Conservation (phyloP, 306 rosid species). For the Vigna hirtella region DNA sequence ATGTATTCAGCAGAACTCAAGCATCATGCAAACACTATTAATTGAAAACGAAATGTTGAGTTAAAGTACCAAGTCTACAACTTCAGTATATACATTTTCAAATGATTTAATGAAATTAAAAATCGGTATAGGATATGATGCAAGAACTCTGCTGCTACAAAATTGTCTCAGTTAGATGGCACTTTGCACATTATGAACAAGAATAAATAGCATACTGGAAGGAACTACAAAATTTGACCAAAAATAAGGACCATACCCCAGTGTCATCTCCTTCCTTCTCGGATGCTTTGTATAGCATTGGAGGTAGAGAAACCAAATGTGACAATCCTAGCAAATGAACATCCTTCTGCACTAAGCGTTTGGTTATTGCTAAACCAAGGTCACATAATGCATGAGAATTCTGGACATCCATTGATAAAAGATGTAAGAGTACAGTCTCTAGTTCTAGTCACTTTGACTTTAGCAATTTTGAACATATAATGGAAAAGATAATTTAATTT, state of each 20-base stretch:
- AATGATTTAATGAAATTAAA: slow-evolving; percentile 7
- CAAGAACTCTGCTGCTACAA: slow-evolving; percentile 21
- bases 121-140: slow-evolving; percentile 8
- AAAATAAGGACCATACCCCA: slow-evolving; percentile 59
- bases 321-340: slow-evolving; percentile 65
- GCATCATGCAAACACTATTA: slow-evolving; percentile 24
- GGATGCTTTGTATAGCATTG: slow-evolving; percentile 71
- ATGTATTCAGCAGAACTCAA: background rate
- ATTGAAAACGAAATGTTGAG: slow-evolving; percentile 20
- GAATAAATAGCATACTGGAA: slow-evolving; percentile 12
- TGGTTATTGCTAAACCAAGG: slow-evolving; percentile 83
- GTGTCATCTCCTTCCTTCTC: slow-evolving; percentile 80
- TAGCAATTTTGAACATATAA: slow-evolving; percentile 24
- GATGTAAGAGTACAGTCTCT: slow-evolving; percentile 44
- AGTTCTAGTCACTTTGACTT: slow-evolving; percentile 18
- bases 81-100: slow-evolving; percentile 1
- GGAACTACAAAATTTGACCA: background rate
- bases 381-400: slow-evolving; percentile 90
- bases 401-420: slow-evolving; percentile 60
- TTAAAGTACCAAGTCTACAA: slow-evolving; percentile 15
- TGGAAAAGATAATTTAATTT: slow-evolving; percentile 25
- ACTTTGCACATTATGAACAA: slow-evolving; percentile 23
- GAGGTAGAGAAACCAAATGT: slow-evolving; percentile 64
- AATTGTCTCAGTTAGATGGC: slow-evolving; percentile 15
- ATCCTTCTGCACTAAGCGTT: slow-evolving; percentile 69